Conservation (phyloP, 306 rosid genomes). For the Sesbania bispinosa region DNA sequence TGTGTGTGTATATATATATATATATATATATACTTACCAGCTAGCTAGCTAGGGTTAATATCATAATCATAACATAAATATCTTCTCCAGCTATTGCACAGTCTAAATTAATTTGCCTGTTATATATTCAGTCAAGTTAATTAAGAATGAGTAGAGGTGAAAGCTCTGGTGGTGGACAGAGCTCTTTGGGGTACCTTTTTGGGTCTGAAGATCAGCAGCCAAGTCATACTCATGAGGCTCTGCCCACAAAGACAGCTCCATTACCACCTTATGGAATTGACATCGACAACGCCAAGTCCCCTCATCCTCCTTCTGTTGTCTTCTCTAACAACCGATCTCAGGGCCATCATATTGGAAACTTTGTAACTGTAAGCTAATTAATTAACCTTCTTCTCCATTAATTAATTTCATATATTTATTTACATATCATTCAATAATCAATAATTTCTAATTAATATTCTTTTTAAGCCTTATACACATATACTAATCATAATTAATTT, state of each 20-base stretch:
- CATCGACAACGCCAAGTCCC: slow-evolving; percentile 22
- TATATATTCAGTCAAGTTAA: no score
- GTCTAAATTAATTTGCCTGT: no score
- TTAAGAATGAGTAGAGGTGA: slow-evolving; percentile 69
- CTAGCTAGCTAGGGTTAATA: neutral
- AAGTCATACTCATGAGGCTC: slow-evolving; percentile 38
- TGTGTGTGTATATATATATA: no score
- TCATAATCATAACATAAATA: no score
- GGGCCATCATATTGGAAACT: slow-evolving; percentile 49
- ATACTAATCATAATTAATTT: no score
- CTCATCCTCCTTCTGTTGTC: no score
- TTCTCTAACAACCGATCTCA: slow-evolving; percentile 55
- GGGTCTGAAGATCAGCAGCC: slow-evolving; percentile 51
- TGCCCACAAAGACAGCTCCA: slow-evolving; percentile 18
- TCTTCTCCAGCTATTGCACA: no score
- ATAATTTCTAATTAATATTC: no score
- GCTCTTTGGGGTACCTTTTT: slow-evolving; percentile 73
- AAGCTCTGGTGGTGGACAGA: slow-evolving; percentile 66
- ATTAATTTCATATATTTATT: no score
- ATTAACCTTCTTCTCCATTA: no score
- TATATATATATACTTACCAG: neutral
- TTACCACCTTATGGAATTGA: slow-evolving; percentile 65
- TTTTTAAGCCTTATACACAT: no score
- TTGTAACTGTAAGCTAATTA: slow-evolving; percentile 52
- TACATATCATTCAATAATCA: no score